Base-by-base conservation (phyloP, 768 basidiomycete genomes). In the Rhodotorula paludigena region DNA sequence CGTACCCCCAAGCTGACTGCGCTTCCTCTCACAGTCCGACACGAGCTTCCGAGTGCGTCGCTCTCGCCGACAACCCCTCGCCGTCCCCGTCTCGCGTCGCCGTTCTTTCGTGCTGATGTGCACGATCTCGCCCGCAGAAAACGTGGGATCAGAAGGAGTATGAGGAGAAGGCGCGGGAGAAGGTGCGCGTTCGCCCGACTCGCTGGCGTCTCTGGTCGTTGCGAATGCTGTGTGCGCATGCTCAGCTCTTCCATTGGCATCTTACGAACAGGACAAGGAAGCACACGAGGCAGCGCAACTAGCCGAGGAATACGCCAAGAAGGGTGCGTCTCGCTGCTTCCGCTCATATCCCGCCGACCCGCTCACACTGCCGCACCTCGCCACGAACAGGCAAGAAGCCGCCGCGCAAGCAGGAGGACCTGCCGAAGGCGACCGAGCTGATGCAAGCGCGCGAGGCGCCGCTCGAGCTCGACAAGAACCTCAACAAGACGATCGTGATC, bases 401-500 rank as follows among this genome's bases (percentile, higher is more conserved):
- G 15, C 57, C 77, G 92, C 92, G 93, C 54, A 93, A 93, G 82
- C 85, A 85, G 73, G 86, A 87, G 45, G 89, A 94, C 73, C 79
- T 94, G 3, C 94, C 96, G 0, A 93, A 92, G 76, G 89, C 96
- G 4, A 98, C 92, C 5, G 87, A 96, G 74, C 84, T 90, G 63
- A 89, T 97, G 86, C 86, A 96, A 77, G 87, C 86, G 73, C 87
- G 96, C 52, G 92, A 92, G 44, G 81, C 79, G 1, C 84, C 89
- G 32, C 81, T 99, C 14, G 92, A 91, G 60, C 85, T 99, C 33
- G 91, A 96, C 75, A 96, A 93, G 82, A 96, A 98, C 79, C 83
- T 97, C 41, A 84, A 84, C 74, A 98, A 97, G 83, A 94, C 89
- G 1, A 89, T 93, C 84, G 88, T 99, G 66, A 92, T 99, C 18